A percentile compares a stretch with the other conserved stretches of the same genome.
These are phyloP conservation scores for Diaporthe sp. DNA, from an alignment of 2,329 filamentous ascomycete genomes.

Conservation along the genomic window DNA sequence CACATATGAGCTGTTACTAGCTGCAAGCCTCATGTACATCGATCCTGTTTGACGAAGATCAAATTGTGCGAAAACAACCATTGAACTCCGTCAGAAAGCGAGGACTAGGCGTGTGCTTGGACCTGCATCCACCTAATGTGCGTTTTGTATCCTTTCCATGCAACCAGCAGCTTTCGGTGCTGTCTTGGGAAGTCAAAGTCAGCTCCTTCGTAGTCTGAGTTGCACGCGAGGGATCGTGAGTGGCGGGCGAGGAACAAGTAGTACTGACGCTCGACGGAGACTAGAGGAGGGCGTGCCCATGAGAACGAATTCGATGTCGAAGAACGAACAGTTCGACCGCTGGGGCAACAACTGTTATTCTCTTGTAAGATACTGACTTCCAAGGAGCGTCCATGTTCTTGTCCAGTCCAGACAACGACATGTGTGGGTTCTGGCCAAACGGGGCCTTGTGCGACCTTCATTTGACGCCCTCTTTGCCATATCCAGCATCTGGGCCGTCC, in stretches of 20 bases:
- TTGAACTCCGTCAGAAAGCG: not conserved
- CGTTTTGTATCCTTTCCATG: not conserved
- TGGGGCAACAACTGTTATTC: not conserved
- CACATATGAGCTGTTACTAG: conserved; percentile 7
- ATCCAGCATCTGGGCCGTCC: not conserved
- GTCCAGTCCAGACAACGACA: not conserved
- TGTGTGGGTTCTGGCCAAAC: not conserved
- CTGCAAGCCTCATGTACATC: conserved; percentile 14
- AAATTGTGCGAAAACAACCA: not conserved
- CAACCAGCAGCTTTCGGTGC: not conserved
- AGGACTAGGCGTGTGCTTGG: not conserved
- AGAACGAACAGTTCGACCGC: too few relatives aligned
- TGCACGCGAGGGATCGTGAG: not conserved
- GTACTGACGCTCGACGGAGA: not conserved
- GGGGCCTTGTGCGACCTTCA: not conserved
- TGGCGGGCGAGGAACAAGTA: too few relatives aligned
- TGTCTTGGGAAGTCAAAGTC: not conserved
- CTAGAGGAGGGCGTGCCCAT: not conserved
- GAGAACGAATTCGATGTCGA: not conserved
- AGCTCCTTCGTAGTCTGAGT: not conserved
- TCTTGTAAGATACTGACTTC: too few relatives aligned
- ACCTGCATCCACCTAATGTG: not conserved
- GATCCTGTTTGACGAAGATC: not conserved
- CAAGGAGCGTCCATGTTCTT: too few relatives aligned
- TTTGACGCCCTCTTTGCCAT: not conserved